These are phyloP conservation scores for Tylopilus plumbeoviolaceoides DNA, from an alignment of 768 basidiomycete genomes.

Conservation along the genomic window DNA sequence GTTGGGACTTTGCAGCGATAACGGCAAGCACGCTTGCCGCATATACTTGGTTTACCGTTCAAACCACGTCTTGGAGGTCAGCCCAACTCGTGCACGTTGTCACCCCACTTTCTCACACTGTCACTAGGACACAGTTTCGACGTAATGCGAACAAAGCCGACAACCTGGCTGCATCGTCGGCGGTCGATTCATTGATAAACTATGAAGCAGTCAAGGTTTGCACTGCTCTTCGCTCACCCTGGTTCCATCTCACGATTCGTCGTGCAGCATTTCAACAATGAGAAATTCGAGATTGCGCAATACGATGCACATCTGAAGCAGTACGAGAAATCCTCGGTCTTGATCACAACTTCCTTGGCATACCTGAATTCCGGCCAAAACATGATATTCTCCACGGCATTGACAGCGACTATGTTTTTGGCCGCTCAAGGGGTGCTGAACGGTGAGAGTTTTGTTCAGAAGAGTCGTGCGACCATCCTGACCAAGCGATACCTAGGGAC, in stretches of 20 bases:
- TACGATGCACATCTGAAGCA: constrained; percentile 85
- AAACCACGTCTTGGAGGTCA: constrained; percentile 94
- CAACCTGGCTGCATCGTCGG: constrained; percentile 90
- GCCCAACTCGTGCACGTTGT: constrained; percentile 1
- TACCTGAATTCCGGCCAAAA: constrained; percentile 96
- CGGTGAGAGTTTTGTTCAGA: constrained; percentile 41
- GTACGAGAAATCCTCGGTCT: constrained; percentile 90
- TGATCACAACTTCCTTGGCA: constrained; percentile 92
- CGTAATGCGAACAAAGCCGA: constrained; percentile 95
- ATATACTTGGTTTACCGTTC: constrained; percentile 97
- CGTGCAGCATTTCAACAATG: constrained; percentile 93
- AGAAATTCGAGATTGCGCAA: constrained; percentile 82
- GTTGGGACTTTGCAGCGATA: constrained; percentile 94
- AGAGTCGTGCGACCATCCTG: neutral
- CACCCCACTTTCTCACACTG: neutral
- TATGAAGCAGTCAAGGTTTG: constrained; percentile 96
- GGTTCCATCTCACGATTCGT: neutral
- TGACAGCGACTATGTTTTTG: constrained; percentile 94
- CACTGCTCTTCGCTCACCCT: neutral
- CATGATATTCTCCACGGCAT: constrained; percentile 89
- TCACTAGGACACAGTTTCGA: constrained; percentile 79
- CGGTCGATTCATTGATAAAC: constrained; percentile 95
- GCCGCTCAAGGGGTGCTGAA: constrained; percentile 93
- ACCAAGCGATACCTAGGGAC: constrained; percentile 52
- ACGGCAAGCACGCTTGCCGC: constrained; percentile 79